Conservation (phyloP, 108 stramenopile species). For the Skeletonema tropicum region DNA sequence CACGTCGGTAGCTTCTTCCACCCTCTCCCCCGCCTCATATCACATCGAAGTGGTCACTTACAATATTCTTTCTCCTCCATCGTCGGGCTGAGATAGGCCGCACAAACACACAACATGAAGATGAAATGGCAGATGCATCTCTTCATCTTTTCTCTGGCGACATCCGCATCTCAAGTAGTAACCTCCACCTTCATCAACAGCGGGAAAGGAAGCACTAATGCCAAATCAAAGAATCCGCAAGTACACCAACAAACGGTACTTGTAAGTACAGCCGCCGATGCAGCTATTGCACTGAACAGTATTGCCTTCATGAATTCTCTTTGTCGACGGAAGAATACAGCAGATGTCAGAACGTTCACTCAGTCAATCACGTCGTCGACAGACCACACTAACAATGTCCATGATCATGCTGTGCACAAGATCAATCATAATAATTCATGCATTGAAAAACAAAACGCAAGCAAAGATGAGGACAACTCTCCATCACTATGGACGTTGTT, state of each 20-base stretch:
- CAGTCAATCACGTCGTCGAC: constrained; percentile 11
- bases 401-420: not conserved
- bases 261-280: constrained; percentile 23
- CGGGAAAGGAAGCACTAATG: not conserved
- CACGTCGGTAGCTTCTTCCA: too few relatives aligned
- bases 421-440: not conserved
- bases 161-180: not conserved
- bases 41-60: too few relatives aligned
- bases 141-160: not conserved
- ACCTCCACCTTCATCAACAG: not conserved
- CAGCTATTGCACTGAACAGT: constrained; percentile 40
- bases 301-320: constrained; percentile 30
- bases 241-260: not conserved
- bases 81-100: too few relatives aligned
- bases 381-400: not conserved
- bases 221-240: not conserved
- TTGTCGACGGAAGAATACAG: constrained; percentile 15
- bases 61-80: too few relatives aligned
- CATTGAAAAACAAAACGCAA: not conserved
- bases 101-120: too few relatives aligned
- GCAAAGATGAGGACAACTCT: not conserved
- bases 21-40: too few relatives aligned
- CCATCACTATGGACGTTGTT: not conserved
- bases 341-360: constrained; percentile 30
- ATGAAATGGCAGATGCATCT: not conserved